phyloP scores from a whole-genome alignment of 2,329 filamentous ascomycete genomes.

The Coniochaeta hoffmannii region DNA sequence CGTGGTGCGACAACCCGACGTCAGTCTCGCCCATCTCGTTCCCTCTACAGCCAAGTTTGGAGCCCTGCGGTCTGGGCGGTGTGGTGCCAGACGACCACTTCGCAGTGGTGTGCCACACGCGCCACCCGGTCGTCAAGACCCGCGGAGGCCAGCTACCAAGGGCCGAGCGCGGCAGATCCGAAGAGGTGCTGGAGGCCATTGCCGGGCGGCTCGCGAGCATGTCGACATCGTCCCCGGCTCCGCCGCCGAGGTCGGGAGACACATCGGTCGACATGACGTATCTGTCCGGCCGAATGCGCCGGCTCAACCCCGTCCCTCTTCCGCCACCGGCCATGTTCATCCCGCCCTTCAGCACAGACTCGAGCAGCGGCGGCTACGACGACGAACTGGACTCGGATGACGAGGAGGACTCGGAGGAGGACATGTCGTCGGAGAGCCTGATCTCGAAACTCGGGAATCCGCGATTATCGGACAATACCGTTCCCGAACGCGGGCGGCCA shows the following conservation, averaged over 20 bases:
- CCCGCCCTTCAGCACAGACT: conserved; percentile 36
- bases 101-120: conserved; percentile 45
- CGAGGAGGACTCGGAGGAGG: conserved; percentile 24
- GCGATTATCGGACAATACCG: conserved; percentile 30
- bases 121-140: conserved; percentile 13
- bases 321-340: conserved; percentile 47
- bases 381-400: conserved; percentile 22
- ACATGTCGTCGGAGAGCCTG: conserved; percentile 21
- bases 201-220: conserved; percentile 32
- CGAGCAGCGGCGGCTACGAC: conserved; percentile 14
- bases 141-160: conserved; percentile 9
- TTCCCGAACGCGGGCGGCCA: conserved; percentile 30
- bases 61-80: conserved; percentile 52
- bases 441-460: conserved; percentile 26
- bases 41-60: conserved; percentile 43
- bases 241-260: conserved; percentile 1
- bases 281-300: conserved; percentile 31
- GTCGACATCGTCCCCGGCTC: conserved; percentile 29
- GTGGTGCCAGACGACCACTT: conserved; percentile 60
- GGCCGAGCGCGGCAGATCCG: conserved; percentile 6
- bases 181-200: conserved; percentile 27
- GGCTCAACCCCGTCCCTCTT: conserved; percentile 37
- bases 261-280: conserved; percentile 36
- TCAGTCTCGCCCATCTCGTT: conserved; percentile 21
- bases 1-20: conserved; percentile 37